These are phyloP conservation scores for Aspergillus intermedius DNA, from an alignment of 2,329 filamentous ascomycete species.

Conservation along the genomic window DNA sequence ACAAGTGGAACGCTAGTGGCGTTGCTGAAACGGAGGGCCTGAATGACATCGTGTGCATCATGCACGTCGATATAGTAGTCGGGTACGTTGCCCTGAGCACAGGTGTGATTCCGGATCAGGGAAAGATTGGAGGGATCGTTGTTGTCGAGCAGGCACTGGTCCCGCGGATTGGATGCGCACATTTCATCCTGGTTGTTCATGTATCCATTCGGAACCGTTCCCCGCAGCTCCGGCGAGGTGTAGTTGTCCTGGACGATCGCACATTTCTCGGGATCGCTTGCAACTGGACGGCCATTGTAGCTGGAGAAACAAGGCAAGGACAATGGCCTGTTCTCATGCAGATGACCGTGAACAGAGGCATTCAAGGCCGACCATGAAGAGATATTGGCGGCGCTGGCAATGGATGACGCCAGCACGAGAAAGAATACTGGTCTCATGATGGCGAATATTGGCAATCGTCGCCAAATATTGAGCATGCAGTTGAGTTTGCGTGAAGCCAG, in stretches of 20 bases:
- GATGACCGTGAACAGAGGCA: conserved; percentile 5
- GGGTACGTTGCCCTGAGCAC: conserved; percentile 10
- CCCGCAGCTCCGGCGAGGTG: conserved; percentile 9
- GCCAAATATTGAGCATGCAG: no score
- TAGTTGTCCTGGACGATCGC: conserved; percentile 8
- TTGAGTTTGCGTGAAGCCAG: no score
- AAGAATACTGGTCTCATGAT: background rate
- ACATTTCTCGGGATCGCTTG: conserved; percentile 3
- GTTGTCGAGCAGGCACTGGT: conserved; percentile 14
- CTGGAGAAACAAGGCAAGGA: conserved; percentile 9
- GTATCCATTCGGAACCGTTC: conserved; percentile 13
- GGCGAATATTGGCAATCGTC: no score
- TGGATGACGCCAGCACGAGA: background rate
- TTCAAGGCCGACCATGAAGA: conserved; percentile 3
- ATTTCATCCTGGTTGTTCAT: conserved; percentile 18
- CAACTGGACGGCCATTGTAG: conserved; percentile 7
- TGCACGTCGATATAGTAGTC: conserved; percentile 8
- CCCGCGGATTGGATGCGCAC: conserved; percentile 12
- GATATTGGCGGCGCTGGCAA: background rate
- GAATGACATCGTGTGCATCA: conserved; percentile 4
- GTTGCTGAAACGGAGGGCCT: conserved; percentile 7
- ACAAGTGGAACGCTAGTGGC: conserved; percentile 6
- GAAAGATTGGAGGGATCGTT: conserved; percentile 8
- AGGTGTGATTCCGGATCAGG: conserved; percentile 6
- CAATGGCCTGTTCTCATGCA: conserved; percentile 6